Evolutionary conservation across 2,329 filamentous ascomycete genomes (phyloP), one percentile per base, ranked within the genome.

Genomic region (Aureobasidium mangrovei): DNA sequence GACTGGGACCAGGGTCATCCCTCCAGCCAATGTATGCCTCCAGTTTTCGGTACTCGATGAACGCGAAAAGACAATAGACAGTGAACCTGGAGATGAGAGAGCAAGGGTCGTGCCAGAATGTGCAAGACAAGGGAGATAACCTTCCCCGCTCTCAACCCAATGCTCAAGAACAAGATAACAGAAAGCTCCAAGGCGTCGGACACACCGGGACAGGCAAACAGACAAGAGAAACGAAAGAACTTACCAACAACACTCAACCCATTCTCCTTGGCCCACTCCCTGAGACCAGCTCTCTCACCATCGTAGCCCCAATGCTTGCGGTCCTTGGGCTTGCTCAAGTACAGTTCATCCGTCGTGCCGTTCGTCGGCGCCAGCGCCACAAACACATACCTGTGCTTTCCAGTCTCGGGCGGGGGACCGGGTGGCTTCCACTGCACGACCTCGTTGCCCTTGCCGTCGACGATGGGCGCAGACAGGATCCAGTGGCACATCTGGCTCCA

Each of bases 401-500:
- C 77, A 0, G 79, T 81, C 65, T 77, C 76, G 5, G 71, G 66
- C 0, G 79, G 79, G 31, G 79, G 78, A 4, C 71, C 72, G 0
- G 79, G 79, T 4, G 77, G 70, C 59, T 79, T 75, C 60, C 80
- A 81, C 56, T 67, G 62, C 47, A 77, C 63, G 5, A 79, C 61
- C 41, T 76, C 71, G 29, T 70, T 65, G n/a, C 42, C 42, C 24
- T 38, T 12, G 8, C 28, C 10, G 2, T 60, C 57, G 2, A 72
- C 51, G 1, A 64, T 60, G 4, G 73, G 60, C 28, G 69, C 67
- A 7, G 71, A 65, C 1, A 67, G 67, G 48, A 76, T 70, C 77
- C 77, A 81, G 62, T 82, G 79, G 61, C 78, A 81, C 66, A 82
- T 75, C 58, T 82, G 75, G 24, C 70, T 72, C 77, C 77, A 80